Base-by-base conservation (phyloP, 23 red algal genomes). In the Gracilaria domingensis region DNA sequence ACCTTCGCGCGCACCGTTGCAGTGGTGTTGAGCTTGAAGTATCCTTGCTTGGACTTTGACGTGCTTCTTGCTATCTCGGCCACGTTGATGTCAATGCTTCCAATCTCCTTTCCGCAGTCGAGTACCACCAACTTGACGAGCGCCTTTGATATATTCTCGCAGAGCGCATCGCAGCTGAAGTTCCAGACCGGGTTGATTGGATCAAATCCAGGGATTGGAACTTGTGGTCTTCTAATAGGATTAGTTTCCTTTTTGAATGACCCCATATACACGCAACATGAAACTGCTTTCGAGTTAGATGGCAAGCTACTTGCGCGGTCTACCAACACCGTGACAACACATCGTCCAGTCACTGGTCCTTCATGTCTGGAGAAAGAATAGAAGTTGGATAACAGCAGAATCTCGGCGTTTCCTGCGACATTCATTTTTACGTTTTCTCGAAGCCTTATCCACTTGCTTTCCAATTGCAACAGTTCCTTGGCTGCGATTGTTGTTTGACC, bases 121-220 rank as follows among this genome's bases (percentile, higher is more conserved):
- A 84, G 48, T n/a, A 92, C 78, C 39, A 53, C 25, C 20, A 92
- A 2, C 25, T 57, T 65, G 47, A 92, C 69, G 54, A 50, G 28
- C 37, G 76, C 65, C 14, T 58, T 39, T 50, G 80, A 83, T 39
- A 60, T 45, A 28, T 71, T 54, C 25, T 83, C 79, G 49, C 78
- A 83, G 30, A 92, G 51, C 2, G 80, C 80, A 65, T 92, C 89
- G 47, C 24, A 92, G 57, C 66, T 83, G 55, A 83, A 75, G n/a
- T 72, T 84, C 79, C 78, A 92, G 12, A 83, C 66, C 28, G 89
- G 89, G 51, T 92, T 92, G 16, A 84, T 29, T n/a, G 89, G 89
- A 50, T 92, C 89, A 6, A 92, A 36, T 20, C 89, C 89, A 9
- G 40, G 89, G 26, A 92, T 83, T 21, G 89, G 89, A 32, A 57